These are phyloP conservation scores for Dactylonectria macrodidyma DNA, from an alignment of 2,329 filamentous ascomycete genomes.

Conservation along the genomic window DNA sequence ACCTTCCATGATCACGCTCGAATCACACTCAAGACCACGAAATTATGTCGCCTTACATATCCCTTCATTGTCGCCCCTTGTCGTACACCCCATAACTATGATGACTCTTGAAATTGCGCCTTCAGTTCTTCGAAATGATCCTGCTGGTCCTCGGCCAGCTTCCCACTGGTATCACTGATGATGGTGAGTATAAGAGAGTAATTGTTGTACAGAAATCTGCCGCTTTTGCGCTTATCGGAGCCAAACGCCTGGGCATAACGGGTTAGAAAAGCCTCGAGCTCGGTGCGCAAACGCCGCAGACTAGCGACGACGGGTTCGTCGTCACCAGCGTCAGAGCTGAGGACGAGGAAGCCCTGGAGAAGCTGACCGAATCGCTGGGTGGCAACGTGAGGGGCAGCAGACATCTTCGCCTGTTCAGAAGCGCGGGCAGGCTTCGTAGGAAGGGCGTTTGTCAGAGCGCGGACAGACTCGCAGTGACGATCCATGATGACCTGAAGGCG, in stretches of 20 bases:
- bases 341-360: conserved; percentile 83
- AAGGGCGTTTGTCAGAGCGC: conserved; percentile 69
- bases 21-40: conserved; percentile 28
- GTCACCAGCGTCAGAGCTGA: conserved; percentile 92
- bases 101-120: conserved; percentile 66
- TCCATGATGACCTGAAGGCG: conserved; percentile 96
- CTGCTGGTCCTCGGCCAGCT: conserved; percentile 81
- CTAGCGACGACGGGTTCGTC: conserved; percentile 93
- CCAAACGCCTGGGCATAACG: conserved; percentile 83
- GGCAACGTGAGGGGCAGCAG: conserved; percentile 88
- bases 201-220: conserved; percentile 95
- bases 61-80: neutral
- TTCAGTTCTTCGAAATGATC: conserved; percentile 80
- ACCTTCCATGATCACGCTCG: conserved; percentile 37
- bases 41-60: conserved; percentile 5
- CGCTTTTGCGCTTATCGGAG: conserved; percentile 82
- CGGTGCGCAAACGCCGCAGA: conserved; percentile 80
- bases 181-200: conserved; percentile 96
- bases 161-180: conserved; percentile 82
- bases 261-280: conserved; percentile 87
- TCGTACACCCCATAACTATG: conserved; percentile 24
- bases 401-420: conserved; percentile 72
- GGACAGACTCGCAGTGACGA: conserved; percentile 89
- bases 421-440: conserved; percentile 62
- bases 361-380: conserved; percentile 98